Base-by-base conservation (phyloP, 805 yeast species). In the Yamadazyma kitorensis region DNA sequence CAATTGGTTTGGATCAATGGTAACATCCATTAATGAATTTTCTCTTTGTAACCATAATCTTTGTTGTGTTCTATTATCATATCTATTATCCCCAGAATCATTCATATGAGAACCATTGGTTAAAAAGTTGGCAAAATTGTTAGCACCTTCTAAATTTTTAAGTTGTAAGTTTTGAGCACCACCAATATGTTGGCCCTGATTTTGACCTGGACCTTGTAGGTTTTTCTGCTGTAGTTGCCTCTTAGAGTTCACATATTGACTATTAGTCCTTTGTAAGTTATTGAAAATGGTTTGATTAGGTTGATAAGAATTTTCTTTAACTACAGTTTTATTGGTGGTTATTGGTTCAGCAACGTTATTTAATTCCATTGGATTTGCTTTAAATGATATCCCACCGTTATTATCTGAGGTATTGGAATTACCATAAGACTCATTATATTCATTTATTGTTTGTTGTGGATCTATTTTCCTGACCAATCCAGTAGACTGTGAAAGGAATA, bases 21-120 rank as follows among this genome's bases (percentile, higher is more conserved):
- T 63, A 33, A 80, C 57, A 52, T 82, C 89, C 60, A 81, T 62
- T 26, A 82, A 61, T 2, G 86, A 78, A 47, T 76, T 81, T 45
- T 84, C 91, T 44, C 91, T 67, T 54, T 84, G 95, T 21, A 86
- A 62, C 95, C 95, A 86, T 33, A 87, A 68, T 42, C 80, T 74
- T 51, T 84, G 93, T 51, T 86, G 95, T 0, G 95, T 85, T 59
- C 95, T 69, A 1, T 36, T 44, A 28, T 38, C 43, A 24, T 31
- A 17, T 6, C 29, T 15, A n/a, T 39, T 33, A 21, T 29, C 30
- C n/a, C 32, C 18, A 18, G 17, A 27, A 13, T 23, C 20, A 20
- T 34, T 34, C 11, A 16, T 11, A n/a, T 25, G 21, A n/a, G 37
- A 14, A 17, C 17, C 32, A 12, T 34, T 43, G 24, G 40, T 48